A percentile compares a stretch with the other conserved stretches of the same genome.
Conservation (phyloP, 768 basidiomycete genomes). For the Lentinula aciculospora region DNA sequence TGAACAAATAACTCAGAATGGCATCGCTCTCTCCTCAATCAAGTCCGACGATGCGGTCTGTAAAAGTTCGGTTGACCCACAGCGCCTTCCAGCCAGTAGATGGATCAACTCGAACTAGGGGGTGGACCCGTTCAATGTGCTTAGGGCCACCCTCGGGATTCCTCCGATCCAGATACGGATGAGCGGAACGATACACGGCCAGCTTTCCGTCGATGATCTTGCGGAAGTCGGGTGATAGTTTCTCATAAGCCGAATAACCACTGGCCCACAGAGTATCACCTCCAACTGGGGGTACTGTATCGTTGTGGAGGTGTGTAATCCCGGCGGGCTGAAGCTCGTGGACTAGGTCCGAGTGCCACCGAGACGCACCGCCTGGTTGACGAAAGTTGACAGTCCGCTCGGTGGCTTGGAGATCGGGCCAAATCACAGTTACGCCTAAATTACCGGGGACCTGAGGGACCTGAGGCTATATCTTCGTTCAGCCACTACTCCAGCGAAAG, state of each 20-base stretch:
- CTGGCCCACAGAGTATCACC: conserved; percentile 18
- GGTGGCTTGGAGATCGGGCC: conserved; percentile 2
- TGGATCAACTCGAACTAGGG: conserved; percentile 29
- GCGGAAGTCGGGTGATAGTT: conserved; percentile 28
- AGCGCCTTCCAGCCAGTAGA: conserved; percentile 32
- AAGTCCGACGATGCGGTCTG: conserved; percentile 27
- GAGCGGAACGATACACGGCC: conserved; percentile 19
- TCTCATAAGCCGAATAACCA: conserved; percentile 34
- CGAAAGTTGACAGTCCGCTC: background rate
- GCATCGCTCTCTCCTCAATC: conserved; percentile 28
- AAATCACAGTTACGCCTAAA: conserved; percentile 14
- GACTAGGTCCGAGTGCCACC: conserved; percentile 16
- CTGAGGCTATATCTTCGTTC: conserved; percentile 6
- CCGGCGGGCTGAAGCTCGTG: conserved; percentile 16
- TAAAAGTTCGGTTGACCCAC: conserved; percentile 29
- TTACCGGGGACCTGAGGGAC: conserved; percentile 15
- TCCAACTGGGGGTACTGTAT: conserved; percentile 15
- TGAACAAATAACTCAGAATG: conserved; percentile 26
- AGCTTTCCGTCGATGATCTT: conserved; percentile 29
- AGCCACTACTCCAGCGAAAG: background rate
- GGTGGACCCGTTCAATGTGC: conserved; percentile 25
- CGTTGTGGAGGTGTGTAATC: conserved; percentile 16
- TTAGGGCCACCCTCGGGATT: conserved; percentile 26
- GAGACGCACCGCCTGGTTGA: background rate
- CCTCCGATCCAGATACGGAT: conserved; percentile 19